phyloP scores from a whole-genome alignment of 1,284 basidiomycete species.

The Ustilago lituana region DNA sequence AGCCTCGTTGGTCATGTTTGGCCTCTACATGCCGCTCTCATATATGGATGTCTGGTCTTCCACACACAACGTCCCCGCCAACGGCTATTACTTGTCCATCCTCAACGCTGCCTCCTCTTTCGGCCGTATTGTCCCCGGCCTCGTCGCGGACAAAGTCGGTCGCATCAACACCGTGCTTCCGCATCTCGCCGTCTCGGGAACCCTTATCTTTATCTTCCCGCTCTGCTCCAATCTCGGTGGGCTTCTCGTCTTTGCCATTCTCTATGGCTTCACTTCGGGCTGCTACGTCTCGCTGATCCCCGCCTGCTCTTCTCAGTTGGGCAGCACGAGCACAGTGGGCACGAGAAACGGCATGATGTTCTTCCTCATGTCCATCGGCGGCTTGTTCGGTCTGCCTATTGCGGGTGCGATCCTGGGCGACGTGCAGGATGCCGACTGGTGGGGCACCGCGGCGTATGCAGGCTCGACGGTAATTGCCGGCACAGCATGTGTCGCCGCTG shows the following conservation, averaged over 20 bases:
- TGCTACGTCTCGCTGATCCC: slow-evolving; percentile 54
- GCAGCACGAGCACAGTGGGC: slow-evolving; percentile 35
- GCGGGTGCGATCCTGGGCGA: slow-evolving; percentile 44
- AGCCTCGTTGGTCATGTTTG: slow-evolving; percentile 43
- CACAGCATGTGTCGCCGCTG: slow-evolving; percentile 10
- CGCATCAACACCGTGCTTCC: slow-evolving; percentile 66
- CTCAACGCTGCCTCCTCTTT: slow-evolving; percentile 55
- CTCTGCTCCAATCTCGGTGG: slow-evolving; percentile 35
- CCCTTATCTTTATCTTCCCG: slow-evolving; percentile 55
- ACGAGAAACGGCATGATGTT: slow-evolving; percentile 47
- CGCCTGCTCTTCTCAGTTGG: slow-evolving; percentile 37
- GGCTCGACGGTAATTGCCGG: slow-evolving; percentile 25
- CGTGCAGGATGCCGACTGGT: slow-evolving; percentile 23
- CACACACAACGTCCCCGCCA: slow-evolving; percentile 22
- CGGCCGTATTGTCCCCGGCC: slow-evolving; percentile 66
- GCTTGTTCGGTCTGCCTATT: slow-evolving; percentile 42
- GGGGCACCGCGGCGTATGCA: slow-evolving; percentile 21
- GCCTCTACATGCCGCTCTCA: slow-evolving; percentile 52
- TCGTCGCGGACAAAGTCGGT: slow-evolving; percentile 65
- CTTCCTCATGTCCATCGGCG: slow-evolving; percentile 43
- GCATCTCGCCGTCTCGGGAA: slow-evolving; percentile 54
- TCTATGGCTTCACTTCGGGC: slow-evolving; percentile 56
- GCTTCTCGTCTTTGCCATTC: slow-evolving; percentile 32
- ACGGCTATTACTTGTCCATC: slow-evolving; percentile 52
- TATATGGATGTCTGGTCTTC: slow-evolving; percentile 50